Evolutionary conservation across 2,329 filamentous ascomycete genomes (phyloP).

Genomic region (Apiospora hydei): DNA sequence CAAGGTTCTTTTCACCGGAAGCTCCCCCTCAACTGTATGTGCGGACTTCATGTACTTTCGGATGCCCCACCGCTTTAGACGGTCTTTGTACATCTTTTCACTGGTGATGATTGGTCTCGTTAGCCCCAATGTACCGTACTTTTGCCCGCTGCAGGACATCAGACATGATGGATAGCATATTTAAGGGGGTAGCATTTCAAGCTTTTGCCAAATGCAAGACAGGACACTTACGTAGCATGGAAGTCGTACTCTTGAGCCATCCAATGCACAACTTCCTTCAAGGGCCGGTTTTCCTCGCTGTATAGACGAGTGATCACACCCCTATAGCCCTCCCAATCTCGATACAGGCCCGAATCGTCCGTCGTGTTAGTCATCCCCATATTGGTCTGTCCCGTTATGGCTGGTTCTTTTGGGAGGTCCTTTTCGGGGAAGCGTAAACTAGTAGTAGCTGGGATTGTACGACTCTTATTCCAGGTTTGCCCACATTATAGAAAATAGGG

Average conservation of each 20-base stretch:
- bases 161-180: neutral
- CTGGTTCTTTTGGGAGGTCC: neutral
- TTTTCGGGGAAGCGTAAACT: neutral
- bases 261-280: constrained; percentile 17
- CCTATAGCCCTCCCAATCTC: constrained; percentile 15
- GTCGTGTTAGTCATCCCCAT: constrained; percentile 5
- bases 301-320: constrained; percentile 15
- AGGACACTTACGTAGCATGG: constrained; percentile 3
- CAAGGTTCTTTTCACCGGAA: neutral
- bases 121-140: neutral
- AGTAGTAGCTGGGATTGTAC: neutral
- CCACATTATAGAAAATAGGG: neutral
- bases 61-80: constrained; percentile 7
- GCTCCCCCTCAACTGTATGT: neutral
- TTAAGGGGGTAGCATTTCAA: neutral
- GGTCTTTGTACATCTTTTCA: constrained; percentile 19
- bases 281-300: constrained; percentile 6
- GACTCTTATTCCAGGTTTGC: neutral
- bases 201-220: neutral
- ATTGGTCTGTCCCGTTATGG: neutral
- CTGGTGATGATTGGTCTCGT: neutral
- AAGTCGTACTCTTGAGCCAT: constrained; percentile 8
- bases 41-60: constrained; percentile 20
- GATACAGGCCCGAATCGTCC: neutral
- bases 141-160: neutral